Conservation (phyloP, 192 early-diverging fungal genomes). For the Helicostylum pulchrum region DNA sequence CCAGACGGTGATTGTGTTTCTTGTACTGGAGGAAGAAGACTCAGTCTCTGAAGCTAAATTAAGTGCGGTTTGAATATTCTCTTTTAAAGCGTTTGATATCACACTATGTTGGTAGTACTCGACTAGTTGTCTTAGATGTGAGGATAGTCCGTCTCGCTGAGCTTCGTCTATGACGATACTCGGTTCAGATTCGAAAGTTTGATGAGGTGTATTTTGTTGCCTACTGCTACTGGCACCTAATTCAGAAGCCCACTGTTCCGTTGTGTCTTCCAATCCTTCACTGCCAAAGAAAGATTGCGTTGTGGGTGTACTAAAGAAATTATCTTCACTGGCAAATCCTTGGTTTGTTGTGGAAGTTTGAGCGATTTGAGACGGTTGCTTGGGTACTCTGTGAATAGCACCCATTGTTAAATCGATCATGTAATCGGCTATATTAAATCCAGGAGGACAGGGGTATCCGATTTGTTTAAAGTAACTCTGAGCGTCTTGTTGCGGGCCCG, state of each 20-base stretch:
- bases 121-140: constrained; percentile 37
- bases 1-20: constrained; percentile 24
- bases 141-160: constrained; percentile 21
- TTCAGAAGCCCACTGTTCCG: constrained; percentile 1
- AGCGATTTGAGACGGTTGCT: neutral
- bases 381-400: constrained; percentile 20
- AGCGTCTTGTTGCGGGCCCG: constrained; percentile 62
- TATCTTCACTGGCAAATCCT: neutral
- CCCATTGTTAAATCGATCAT: constrained; percentile 71
- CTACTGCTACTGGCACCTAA: neutral
- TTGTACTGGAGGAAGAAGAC: neutral
- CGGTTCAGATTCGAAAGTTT: constrained; percentile 16
- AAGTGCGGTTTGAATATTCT: neutral
- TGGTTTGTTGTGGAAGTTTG: neutral
- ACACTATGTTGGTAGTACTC: constrained; percentile 32
- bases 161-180: neutral
- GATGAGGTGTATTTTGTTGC: neutral
- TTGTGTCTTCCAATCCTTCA: neutral
- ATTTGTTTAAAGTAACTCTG: constrained; percentile 70
- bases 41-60: neutral
- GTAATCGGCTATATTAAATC: constrained; percentile 92
- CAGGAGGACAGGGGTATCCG: constrained; percentile 80
- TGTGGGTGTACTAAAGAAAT: neutral
- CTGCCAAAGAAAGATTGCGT: constrained; percentile 5
- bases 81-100: neutral